Conservation (phyloP, 2,329 filamentous ascomycete species). For the Corinectria fuckeliana region DNA sequence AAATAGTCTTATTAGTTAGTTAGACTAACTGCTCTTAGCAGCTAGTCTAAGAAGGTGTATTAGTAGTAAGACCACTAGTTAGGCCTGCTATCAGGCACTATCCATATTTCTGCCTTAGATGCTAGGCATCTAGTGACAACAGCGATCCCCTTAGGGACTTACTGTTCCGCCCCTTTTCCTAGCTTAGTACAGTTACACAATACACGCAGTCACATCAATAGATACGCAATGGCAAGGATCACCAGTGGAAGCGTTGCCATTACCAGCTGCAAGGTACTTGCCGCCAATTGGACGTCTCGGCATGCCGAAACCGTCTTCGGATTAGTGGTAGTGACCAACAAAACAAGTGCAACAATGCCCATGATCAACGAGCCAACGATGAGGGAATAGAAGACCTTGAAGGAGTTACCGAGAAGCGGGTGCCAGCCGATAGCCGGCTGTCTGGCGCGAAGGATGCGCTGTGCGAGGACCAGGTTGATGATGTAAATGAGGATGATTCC, state of each 20-base stretch:
- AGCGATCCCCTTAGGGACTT: too few relatives aligned
- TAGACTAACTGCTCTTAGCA: too few relatives aligned
- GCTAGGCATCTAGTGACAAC: too few relatives aligned
- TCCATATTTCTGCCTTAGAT: too few relatives aligned
- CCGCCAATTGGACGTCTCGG: neutral
- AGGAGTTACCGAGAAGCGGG: neutral
- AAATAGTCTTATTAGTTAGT: too few relatives aligned
- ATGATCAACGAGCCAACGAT: neutral
- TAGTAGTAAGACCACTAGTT: too few relatives aligned
- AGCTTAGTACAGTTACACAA: too few relatives aligned
- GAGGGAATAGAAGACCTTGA: neutral
- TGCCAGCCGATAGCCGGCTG: neutral
- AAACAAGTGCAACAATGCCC: neutral
- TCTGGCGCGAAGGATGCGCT: neutral
- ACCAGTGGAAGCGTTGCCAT: neutral
- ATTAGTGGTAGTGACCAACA: neutral
- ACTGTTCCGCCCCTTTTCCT: too few relatives aligned
- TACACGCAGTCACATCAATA: too few relatives aligned
- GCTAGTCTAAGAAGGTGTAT: too few relatives aligned
- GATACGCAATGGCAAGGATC: neutral
- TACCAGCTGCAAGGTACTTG: neutral
- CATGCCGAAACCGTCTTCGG: neutral
- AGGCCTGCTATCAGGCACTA: too few relatives aligned
- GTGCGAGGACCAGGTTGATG: neutral
- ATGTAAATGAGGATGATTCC: slow-evolving; percentile 1